Percentiles rank a stretch among this genome's conserved stretches.
These are phyloP conservation scores for Epichloe gansuensis DNA, from an alignment of 2,329 filamentous ascomycete genomes.

Conservation along the genomic window DNA sequence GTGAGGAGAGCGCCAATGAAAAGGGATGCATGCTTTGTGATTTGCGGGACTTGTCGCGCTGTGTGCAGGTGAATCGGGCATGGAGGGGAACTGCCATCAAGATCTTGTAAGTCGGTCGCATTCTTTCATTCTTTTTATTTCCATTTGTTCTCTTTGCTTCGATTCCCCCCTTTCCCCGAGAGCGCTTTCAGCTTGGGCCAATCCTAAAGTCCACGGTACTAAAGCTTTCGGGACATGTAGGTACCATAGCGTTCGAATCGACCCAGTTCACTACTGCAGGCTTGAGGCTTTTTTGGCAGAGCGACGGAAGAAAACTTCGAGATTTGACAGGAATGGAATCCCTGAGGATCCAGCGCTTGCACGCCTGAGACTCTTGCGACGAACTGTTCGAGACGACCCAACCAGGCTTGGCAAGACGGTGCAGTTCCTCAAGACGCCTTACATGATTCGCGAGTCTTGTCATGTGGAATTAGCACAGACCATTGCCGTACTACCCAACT, in stretches of 20 bases:
- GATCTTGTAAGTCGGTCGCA: constrained; percentile 43
- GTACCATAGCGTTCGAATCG: constrained; percentile 82
- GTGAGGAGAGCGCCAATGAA: constrained; percentile 65
- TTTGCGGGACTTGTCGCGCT: constrained; percentile 74
- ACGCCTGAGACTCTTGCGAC: constrained; percentile 65
- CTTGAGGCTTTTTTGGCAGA: constrained; percentile 72
- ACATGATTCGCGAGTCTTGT: constrained; percentile 84
- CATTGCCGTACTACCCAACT: constrained; percentile 70
- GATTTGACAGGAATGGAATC: constrained; percentile 64
- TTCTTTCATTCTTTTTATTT: neutral
- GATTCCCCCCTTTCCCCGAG: neutral
- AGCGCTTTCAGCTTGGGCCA: too few relatives aligned
- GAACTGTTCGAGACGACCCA: constrained; percentile 68
- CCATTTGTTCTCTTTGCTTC: neutral
- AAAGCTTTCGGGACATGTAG: constrained; percentile 27
- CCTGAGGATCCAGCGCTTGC: constrained; percentile 67
- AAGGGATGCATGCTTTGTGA: constrained; percentile 90
- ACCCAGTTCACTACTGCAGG: constrained; percentile 87
- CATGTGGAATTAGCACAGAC: constrained; percentile 76
- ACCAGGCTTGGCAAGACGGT: constrained; percentile 56
- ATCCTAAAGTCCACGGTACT: neutral
- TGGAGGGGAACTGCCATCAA: constrained; percentile 48
- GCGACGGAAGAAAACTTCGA: constrained; percentile 59
- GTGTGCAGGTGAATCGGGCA: constrained; percentile 56
- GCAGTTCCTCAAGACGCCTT: constrained; percentile 74